phyloP scores from a whole-genome alignment of 352 stramenopile genomes.

The Globisporangium nodosum region DNA sequence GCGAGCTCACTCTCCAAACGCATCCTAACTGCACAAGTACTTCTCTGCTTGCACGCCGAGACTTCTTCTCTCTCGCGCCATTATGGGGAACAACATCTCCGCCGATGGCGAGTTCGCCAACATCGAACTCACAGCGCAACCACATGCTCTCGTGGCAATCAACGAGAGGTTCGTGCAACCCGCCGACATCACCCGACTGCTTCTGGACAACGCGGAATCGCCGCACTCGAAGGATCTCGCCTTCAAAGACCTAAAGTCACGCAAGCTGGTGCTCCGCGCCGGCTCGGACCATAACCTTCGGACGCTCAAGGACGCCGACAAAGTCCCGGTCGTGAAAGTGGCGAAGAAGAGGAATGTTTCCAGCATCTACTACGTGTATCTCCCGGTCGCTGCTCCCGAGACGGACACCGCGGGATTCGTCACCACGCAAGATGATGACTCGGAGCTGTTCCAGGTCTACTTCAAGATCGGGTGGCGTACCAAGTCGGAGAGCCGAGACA shows the following conservation, averaged over 20 bases:
- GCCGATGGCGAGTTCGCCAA: not conserved
- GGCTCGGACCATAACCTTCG: not conserved
- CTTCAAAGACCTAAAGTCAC: slow-evolving; percentile 2
- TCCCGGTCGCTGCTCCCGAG: not conserved
- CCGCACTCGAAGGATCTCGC: slow-evolving; percentile 2
- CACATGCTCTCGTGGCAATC: not conserved
- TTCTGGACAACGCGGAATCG: not conserved
- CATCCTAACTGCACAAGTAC: not conserved
- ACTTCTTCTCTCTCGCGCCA: no score
- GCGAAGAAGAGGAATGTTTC: not conserved
- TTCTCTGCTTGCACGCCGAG: no score
- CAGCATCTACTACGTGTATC: slow-evolving; percentile 2
- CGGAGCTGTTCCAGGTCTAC: slow-evolving; percentile 3
- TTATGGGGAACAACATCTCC: slow-evolving; percentile 5
- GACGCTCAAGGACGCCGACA: not conserved
- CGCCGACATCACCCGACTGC: not conserved
- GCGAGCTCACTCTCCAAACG: not conserved
- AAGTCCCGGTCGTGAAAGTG: not conserved
- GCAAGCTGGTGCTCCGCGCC: not conserved
- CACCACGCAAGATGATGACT: not conserved
- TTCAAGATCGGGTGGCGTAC: not conserved
- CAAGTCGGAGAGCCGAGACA: not conserved
- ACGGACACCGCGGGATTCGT: not conserved
- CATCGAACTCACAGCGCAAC: not conserved
- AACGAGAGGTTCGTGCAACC: slow-evolving; percentile 2